Percentiles rank a stretch among this genome's conserved stretches.
Conservation (phyloP, 139 green algal species). For the Micromonas pusilla region DNA sequence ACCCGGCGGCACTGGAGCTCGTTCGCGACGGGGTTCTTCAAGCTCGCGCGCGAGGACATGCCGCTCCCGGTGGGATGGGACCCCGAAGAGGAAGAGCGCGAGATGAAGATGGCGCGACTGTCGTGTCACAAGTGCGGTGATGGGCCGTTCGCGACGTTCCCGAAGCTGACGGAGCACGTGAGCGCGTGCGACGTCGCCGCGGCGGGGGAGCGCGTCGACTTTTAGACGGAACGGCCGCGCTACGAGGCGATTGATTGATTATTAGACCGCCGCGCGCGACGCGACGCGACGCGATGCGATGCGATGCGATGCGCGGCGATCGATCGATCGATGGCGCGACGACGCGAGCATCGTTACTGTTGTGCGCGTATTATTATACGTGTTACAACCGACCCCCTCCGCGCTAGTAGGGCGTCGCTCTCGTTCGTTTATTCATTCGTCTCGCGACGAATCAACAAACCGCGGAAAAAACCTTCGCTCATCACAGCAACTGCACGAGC, state of each 20-base stretch:
- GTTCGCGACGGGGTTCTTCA: conserved; percentile 7
- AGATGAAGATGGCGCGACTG: background rate
- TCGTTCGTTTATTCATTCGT: too few species aligned
- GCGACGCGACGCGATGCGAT: too few species aligned
- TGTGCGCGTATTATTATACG: too few species aligned
- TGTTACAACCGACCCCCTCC: too few species aligned
- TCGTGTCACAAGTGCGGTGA: background rate
- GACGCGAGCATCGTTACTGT: too few species aligned
- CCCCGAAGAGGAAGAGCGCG: background rate
- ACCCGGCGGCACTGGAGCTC: background rate
- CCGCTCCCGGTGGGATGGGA: background rate
- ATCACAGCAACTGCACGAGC: background rate
- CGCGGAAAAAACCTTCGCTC: too few species aligned
- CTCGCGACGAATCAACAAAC: too few species aligned
- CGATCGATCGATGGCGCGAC: too few species aligned
- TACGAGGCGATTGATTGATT: too few species aligned
- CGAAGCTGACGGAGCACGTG: background rate
- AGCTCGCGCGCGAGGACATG: background rate
- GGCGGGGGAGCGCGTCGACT: background rate
- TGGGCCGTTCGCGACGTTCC: background rate
- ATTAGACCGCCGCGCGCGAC: too few species aligned
- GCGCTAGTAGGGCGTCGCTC: too few species aligned
- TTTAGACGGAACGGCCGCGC: background rate
- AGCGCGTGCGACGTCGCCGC: background rate
- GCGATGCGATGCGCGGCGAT: too few species aligned